Percentiles rank a stretch among this genome's conserved stretches.
Conservation (phyloP, 768 basidiomycete genomes). For the Candolleomyces efflorescens region DNA sequence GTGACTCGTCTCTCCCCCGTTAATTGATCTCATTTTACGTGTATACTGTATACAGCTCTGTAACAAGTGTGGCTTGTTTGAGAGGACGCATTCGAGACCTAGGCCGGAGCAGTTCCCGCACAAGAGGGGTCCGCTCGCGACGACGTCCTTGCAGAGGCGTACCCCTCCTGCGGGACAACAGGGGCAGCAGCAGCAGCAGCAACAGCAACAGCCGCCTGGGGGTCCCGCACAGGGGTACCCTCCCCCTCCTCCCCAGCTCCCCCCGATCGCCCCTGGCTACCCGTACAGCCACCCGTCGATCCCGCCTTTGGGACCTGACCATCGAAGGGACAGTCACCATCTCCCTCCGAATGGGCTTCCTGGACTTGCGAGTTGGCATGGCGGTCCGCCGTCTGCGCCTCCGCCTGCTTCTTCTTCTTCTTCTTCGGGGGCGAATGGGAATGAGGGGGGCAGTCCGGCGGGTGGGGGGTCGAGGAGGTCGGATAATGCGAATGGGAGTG, state of each 20-base stretch:
- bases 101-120: conserved; percentile 80
- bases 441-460: neutral
- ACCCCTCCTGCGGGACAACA: conserved; percentile 35
- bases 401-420: too few species aligned
- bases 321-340: neutral
- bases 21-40: neutral
- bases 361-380: neutral
- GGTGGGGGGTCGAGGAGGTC: neutral
- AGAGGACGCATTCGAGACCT: conserved; percentile 75
- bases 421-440: neutral
- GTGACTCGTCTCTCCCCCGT: conserved; percentile 8
- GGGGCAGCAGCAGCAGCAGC: neutral
- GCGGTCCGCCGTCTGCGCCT: neutral
- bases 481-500: neutral
- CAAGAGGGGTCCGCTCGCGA: conserved; percentile 66
- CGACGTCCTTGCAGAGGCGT: conserved; percentile 44
- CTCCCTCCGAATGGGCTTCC: neutral
- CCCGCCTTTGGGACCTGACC: conserved; percentile 29
- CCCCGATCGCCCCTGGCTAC: conserved; percentile 31
- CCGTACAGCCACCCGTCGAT: conserved; percentile 51
- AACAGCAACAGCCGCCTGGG: conserved; percentile 27
- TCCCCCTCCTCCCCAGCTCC: conserved; percentile 25
- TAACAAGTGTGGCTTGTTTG: conserved; percentile 78
- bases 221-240: conserved; percentile 34
- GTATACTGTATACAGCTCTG: conserved; percentile 34